These are phyloP conservation scores for Naganishia randhawae DNA, from an alignment of 768 basidiomycete species.

Conservation along the genomic window DNA sequence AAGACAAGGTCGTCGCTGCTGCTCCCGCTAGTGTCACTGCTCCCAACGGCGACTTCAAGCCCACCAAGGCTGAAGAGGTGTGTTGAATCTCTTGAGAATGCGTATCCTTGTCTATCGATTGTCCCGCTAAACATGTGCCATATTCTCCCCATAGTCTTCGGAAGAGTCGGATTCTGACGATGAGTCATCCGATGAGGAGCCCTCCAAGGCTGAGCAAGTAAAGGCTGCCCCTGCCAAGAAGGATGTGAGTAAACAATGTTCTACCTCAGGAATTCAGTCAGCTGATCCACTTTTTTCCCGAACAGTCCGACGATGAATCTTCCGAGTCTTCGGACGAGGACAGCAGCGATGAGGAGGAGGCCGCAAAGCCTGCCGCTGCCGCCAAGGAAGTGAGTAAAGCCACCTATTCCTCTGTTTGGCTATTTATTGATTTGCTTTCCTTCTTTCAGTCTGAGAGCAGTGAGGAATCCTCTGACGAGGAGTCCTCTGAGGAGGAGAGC, in stretches of 20 bases:
- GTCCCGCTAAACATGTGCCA: neutral
- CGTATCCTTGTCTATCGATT: neutral
- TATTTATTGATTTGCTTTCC: neutral
- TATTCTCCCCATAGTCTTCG: conserved; percentile 24
- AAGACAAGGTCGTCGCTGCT: conserved; percentile 30
- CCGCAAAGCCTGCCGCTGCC: conserved; percentile 38
- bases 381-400: conserved; percentile 36
- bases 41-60: conserved; percentile 6
- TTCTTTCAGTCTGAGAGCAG: conserved; percentile 35
- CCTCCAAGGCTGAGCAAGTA: conserved; percentile 58
- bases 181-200: conserved; percentile 55
- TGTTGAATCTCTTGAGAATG: conserved; percentile 3
- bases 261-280: too few species aligned
- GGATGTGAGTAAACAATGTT: conserved; percentile 38
- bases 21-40: conserved; percentile 27
- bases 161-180: conserved; percentile 33
- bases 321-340: conserved; percentile 44
- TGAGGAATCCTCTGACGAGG: conserved; percentile 47
- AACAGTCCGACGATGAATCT: conserved; percentile 40
- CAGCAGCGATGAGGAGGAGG: conserved; percentile 51
- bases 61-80: conserved; percentile 26
- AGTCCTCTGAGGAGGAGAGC: conserved; percentile 37
- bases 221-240: conserved; percentile 38
- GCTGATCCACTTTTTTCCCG: neutral
- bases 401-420: neutral